Evolutionary conservation across 768 basidiomycete genomes (phyloP), one percentile per base, ranked within the genome.

Genomic region (Phylloporus sp.): DNA sequence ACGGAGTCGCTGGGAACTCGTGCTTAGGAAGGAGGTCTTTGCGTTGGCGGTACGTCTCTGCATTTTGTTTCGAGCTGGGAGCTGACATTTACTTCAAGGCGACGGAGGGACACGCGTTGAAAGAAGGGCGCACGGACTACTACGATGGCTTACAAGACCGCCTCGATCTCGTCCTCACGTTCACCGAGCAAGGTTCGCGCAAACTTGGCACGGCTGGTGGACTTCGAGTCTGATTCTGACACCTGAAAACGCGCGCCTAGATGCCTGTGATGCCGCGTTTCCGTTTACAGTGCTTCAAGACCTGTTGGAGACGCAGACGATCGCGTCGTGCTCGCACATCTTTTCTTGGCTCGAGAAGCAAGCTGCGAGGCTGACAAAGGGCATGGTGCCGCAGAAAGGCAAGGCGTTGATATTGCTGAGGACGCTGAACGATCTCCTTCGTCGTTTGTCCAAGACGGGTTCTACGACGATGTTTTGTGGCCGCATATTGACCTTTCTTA

Each of bases 261-360:
- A 89, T 58, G 84, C 81, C n/a, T 87, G 84, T 56, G 90, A 92
- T 52, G 72, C 76, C 32, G 76, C 76, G 2, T 82, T 90, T 52
- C 82, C 89, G 1, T 82, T 92, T 50, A 71, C 71, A 27, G 72
- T 87, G 13, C 76, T 92, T 1, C 84, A 90, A 60, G 89, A 91
- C 57, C 72, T 94, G 17, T 71, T 94, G 41, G 91, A 94, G 64
- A 82, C 80, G 1, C 89, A 92, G 52, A 92, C 91, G 6, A 86
- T 94, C 51, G 65, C 72, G 1, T 90, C 88, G 15, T 93, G 91
- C 60, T 88, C 88, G 9, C 82, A 86, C 53, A 80, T 94, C 20
- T 91, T 93, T 68, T 82, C 83, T 4, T 94, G 90, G 86, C 84
- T 93, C 38, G 90, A 94, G 69, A 65, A 65, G 46, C 81, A 87